A percentile compares a stretch with the other conserved stretches of the same genome.
phyloP scores from a whole-genome alignment of 495 filamentous ascomycete species.

The Penicillium nucicola region DNA sequence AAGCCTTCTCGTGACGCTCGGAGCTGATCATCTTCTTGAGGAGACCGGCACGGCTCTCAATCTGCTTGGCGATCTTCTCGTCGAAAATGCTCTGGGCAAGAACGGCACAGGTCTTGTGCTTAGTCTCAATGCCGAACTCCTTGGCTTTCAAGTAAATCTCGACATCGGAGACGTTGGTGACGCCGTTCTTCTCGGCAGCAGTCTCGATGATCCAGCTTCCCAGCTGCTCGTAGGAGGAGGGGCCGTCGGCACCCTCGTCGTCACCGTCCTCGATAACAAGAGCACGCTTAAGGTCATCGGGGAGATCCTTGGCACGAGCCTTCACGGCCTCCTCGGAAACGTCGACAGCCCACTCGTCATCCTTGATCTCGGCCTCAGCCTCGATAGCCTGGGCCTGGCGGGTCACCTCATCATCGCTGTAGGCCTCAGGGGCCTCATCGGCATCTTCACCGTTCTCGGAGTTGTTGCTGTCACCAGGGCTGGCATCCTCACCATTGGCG shows the following conservation, averaged over 20 bases:
- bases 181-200: conserved; percentile 65
- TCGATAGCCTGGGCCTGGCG: conserved; percentile 79
- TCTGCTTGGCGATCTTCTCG: conserved; percentile 82
- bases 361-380: conserved; percentile 61
- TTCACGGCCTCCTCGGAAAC: conserved; percentile 92
- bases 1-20: conserved; percentile 91
- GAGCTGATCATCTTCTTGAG: conserved; percentile 90
- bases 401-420: conserved; percentile 89
- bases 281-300: conserved; percentile 85
- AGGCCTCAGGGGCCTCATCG: conserved; percentile 67
- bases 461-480: conserved; percentile 70
- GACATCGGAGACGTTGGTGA: conserved; percentile 75
- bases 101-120: conserved; percentile 90
- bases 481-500: conserved; percentile 67
- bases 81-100: conserved; percentile 93
- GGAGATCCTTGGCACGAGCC: conserved; percentile 86
- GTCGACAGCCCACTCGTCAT: conserved; percentile 92
- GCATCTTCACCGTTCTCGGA: conserved; percentile 63
- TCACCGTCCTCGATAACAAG: conserved; percentile 82
- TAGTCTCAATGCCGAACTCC: conserved; percentile 87
- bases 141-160: conserved; percentile 95
- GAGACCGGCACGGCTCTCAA: conserved; percentile 73
- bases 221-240: conserved; percentile 84
- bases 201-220: conserved; percentile 87
- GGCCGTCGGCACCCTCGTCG: conserved; percentile 78